Percentiles rank a stretch among this genome's conserved stretches.
These are phyloP conservation scores for Neopestalotiopsis sp. DNA, from an alignment of 2,329 filamentous ascomycete genomes.

Conservation along the genomic window DNA sequence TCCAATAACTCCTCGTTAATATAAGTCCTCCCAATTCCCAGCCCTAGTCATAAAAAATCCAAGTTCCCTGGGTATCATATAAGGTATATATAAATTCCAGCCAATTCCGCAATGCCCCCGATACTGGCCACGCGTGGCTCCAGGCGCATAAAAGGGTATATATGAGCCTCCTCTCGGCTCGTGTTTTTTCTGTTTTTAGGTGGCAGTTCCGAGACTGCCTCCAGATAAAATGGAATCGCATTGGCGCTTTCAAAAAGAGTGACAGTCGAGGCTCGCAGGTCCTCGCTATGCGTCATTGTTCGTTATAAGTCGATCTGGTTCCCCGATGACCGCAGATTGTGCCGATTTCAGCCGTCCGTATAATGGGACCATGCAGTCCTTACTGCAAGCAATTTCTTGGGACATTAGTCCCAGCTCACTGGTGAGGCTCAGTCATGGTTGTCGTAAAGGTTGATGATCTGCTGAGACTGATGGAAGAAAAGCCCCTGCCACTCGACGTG, in stretches of 20 bases:
- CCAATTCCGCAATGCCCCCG: neutral
- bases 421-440: neutral
- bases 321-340: no score
- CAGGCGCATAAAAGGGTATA: no score
- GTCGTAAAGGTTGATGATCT: constrained; percentile 7
- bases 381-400: neutral
- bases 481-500: neutral
- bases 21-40: neutral
- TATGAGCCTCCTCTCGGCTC: neutral
- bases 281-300: no score
- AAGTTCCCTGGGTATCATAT: neutral
- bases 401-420: neutral
- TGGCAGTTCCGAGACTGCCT: no score
- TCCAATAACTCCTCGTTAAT: neutral
- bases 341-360: neutral
- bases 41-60: neutral
- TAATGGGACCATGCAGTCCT: neutral
- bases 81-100: neutral
- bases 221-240: no score
- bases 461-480: constrained; percentile 1
- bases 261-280: no score
- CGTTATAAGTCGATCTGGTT: neutral
- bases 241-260: no score
- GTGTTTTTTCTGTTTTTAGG: no score
- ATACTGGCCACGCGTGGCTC: neutral